phyloP scores from a whole-genome alignment of 768 basidiomycete species.

The Chiua virens region DNA sequence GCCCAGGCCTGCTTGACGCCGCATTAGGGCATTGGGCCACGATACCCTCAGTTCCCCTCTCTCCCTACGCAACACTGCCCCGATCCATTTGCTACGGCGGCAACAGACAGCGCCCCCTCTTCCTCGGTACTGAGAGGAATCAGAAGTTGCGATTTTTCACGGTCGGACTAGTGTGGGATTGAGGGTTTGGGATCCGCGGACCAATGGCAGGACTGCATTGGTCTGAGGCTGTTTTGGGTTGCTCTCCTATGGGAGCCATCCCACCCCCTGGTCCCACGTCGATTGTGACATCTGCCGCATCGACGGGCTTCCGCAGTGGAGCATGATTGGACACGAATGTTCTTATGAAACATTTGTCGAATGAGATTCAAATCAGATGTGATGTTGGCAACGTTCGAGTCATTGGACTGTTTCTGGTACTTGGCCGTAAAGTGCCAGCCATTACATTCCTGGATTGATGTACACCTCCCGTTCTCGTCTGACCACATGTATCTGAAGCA shows the following conservation, averaged over 20 bases:
- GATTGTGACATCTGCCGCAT: too few relatives aligned
- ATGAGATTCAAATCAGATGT: conserved; percentile 17
- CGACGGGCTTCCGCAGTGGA: conserved; percentile 23
- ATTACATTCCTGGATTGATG: conserved; percentile 17
- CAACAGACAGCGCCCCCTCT: background rate
- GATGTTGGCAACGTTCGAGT: conserved; percentile 7
- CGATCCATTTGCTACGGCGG: background rate
- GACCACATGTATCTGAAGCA: conserved; percentile 9
- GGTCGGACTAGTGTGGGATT: conserved; percentile 7
- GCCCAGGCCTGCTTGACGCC: background rate
- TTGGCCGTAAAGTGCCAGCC: conserved; percentile 12
- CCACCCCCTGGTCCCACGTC: too few relatives aligned
- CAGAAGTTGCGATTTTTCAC: conserved; percentile 3
- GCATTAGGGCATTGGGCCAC: too few relatives aligned
- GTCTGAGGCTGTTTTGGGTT: conserved; percentile 14
- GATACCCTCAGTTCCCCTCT: background rate
- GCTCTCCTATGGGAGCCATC: conserved; percentile 14
- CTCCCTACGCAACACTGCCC: conserved; percentile 9
- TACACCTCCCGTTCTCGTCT: conserved; percentile 12
- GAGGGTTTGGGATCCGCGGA: conserved; percentile 24
- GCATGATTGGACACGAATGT: conserved; percentile 15
- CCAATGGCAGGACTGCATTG: conserved; percentile 11
- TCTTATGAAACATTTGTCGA: too few relatives aligned
- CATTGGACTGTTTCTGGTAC: conserved; percentile 8
- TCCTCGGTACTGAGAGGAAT: conserved; percentile 7